Evolutionary conservation across 768 basidiomycete species (phyloP), one percentile per base, ranked within the genome.

Genomic region (Tricholomella constricta): DNA sequence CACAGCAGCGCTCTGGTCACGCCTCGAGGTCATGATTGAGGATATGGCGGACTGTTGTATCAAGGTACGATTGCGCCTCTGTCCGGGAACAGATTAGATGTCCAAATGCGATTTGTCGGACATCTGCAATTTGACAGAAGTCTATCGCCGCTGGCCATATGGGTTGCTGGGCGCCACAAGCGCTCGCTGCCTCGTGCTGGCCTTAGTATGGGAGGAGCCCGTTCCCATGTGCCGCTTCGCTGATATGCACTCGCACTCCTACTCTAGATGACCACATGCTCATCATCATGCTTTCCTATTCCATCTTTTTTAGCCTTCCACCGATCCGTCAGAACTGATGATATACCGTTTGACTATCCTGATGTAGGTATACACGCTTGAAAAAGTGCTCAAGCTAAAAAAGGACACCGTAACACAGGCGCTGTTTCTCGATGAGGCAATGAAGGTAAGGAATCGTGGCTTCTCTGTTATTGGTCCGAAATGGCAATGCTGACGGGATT

Each of bases 41-140:
- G 94, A 95, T 59, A 87, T 99, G 82, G 83, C 91, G 2, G 85
- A 84, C 45, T 90, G 89, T 59, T 98, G 97, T 64, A 84, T 94
- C 67, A 97, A 98, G 80, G 93, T 76, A 60, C 38, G 58, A 29
- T 34, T 23, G 22, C 38, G 23, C 3, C 26, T n/a, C n/a, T n/a
- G n/a, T n/a, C n/a, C n/a, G n/a, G 9, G 14, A 41, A 15, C 37
- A 22, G 25, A 17, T 8, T 51, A 31, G 3, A 32, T 32, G 31
- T 11, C 10, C 31, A 2, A 10, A 10, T 9, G 14, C 23, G 9
- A 11, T 9, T 34, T 17, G 26, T 19, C 22, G 15, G 37, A 23
- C 20, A 17, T 45, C 26, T 37, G 15, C 27, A 15, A 12, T 25
- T 48, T 1, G 48, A 36, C 8, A 52, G n/a, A 38, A 23, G 19